Conservation (phyloP, 331 rosid species). For the Saraca asoca region DNA sequence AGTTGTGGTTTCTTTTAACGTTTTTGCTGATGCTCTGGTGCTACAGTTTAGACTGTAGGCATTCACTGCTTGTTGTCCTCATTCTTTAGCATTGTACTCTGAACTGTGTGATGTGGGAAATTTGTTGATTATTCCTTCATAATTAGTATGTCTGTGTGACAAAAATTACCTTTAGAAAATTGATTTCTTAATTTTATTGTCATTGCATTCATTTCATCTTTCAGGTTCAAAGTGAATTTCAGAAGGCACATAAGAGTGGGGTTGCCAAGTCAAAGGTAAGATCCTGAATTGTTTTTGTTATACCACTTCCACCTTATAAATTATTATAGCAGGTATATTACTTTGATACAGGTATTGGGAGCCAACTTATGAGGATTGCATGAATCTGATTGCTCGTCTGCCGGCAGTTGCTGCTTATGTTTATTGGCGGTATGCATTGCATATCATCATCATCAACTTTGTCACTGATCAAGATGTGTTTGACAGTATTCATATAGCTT, state of each 20-base stretch:
- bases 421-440: slow-evolving; percentile 72
- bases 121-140: too few species aligned
- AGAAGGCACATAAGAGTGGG: slow-evolving; percentile 87
- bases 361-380: slow-evolving; percentile 91
- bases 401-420: slow-evolving; percentile 90
- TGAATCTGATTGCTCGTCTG: slow-evolving; percentile 87
- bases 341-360: slow-evolving; percentile 82
- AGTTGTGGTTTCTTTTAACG: not conserved
- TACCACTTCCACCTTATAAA: slow-evolving; percentile 21
- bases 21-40: not conserved
- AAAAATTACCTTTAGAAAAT: too few species aligned
- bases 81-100: not conserved
- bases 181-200: too few species aligned
- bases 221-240: slow-evolving; percentile 94
- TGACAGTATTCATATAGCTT: slow-evolving; percentile 17
- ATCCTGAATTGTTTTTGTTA: slow-evolving; percentile 13
- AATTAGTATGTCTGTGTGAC: too few species aligned
- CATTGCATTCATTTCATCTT: slow-evolving; percentile 31
- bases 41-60: not conserved
- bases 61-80: not conserved
- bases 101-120: not conserved
- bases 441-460: slow-evolving; percentile 20
- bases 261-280: slow-evolving; percentile 73
- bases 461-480: slow-evolving; percentile 14
- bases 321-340: slow-evolving; percentile 35